Conservation (phyloP, 176 grass and related monocot species). For the Secale cereale region DNA sequence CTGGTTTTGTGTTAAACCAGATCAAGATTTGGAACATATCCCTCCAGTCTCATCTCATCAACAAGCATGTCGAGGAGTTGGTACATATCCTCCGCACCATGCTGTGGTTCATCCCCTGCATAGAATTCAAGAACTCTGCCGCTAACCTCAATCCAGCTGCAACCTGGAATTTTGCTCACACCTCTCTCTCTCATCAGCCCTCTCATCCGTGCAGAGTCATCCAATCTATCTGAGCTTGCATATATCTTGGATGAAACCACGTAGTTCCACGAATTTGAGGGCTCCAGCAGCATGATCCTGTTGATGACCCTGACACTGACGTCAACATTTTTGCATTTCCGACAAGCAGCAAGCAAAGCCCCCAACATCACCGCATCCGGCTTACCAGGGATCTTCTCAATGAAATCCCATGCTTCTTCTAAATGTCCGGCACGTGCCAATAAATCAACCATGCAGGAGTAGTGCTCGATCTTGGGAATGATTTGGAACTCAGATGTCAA, state of each 20-base stretch:
- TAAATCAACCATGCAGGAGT: slow-evolving; percentile 87
- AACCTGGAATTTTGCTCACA: slow-evolving; percentile 73
- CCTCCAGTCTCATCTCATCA: slow-evolving; percentile 63
- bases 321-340: slow-evolving; percentile 60
- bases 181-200: slow-evolving; percentile 79
- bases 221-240: slow-evolving; percentile 50
- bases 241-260: slow-evolving; percentile 88
- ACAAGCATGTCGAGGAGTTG: slow-evolving; percentile 50
- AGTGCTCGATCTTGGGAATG: slow-evolving; percentile 70
- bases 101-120: slow-evolving; percentile 55
- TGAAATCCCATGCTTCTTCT: slow-evolving; percentile 75
- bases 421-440: slow-evolving; percentile 66
- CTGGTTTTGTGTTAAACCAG: slow-evolving; percentile 33
- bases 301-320: slow-evolving; percentile 65
- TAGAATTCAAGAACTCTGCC: slow-evolving; percentile 79
- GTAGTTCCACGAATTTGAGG: slow-evolving; percentile 81
- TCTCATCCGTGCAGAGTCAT: slow-evolving; percentile 81
- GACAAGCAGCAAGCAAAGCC: slow-evolving; percentile 65
- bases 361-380: slow-evolving; percentile 73
- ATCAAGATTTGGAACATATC: slow-evolving; percentile 60
- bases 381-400: slow-evolving; percentile 61
- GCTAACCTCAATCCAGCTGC: slow-evolving; percentile 79
- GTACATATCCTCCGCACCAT: slow-evolving; percentile 52
- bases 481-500: slow-evolving; percentile 55
- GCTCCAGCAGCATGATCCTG: slow-evolving; percentile 75